These are phyloP conservation scores for Cladosporium austrohemisphaericum DNA, from an alignment of 2,329 filamentous ascomycete species.

Conservation along the genomic window DNA sequence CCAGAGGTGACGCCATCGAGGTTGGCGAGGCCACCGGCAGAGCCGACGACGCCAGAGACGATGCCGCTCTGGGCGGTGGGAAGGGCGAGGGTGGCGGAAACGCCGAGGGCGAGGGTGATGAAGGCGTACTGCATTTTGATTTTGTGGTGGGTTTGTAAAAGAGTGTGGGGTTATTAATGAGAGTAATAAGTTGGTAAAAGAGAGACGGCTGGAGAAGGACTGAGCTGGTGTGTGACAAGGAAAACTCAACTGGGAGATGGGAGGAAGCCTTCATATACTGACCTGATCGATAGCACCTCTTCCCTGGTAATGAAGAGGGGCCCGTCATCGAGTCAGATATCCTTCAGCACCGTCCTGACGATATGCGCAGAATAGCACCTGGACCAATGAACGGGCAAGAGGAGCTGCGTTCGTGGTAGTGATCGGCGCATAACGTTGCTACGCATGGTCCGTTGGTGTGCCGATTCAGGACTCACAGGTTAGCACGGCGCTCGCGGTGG, in stretches of 20 bases:
- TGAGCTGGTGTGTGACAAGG: slow-evolving; percentile 4
- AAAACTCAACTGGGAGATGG: neutral
- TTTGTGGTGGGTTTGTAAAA: slow-evolving; percentile 5
- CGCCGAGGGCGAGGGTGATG: slow-evolving; percentile 14
- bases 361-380: too few species aligned
- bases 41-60: slow-evolving; percentile 89
- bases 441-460: slow-evolving; percentile 2
- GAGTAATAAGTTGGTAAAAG: slow-evolving; percentile 8
- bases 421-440: slow-evolving; percentile 1
- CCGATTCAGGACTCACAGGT: neutral
- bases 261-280: slow-evolving; percentile 8
- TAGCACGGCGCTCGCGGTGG: neutral
- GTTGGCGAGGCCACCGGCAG: slow-evolving; percentile 76
- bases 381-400: neutral
- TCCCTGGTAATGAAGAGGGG: neutral
- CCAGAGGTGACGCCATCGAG: slow-evolving; percentile 33
- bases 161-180: slow-evolving; percentile 7
- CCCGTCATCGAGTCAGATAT: slow-evolving; percentile 1
- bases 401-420: neutral
- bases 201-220: neutral
- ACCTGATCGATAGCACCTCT: neutral
- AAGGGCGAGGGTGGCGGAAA: slow-evolving; percentile 10
- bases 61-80: slow-evolving; percentile 36
- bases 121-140: slow-evolving; percentile 13
- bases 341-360: neutral